Percentiles rank a stretch among this genome's conserved stretches.
These are phyloP conservation scores for Tricholoma matsutake DNA, from an alignment of 768 basidiomycete species.

Conservation along the genomic window DNA sequence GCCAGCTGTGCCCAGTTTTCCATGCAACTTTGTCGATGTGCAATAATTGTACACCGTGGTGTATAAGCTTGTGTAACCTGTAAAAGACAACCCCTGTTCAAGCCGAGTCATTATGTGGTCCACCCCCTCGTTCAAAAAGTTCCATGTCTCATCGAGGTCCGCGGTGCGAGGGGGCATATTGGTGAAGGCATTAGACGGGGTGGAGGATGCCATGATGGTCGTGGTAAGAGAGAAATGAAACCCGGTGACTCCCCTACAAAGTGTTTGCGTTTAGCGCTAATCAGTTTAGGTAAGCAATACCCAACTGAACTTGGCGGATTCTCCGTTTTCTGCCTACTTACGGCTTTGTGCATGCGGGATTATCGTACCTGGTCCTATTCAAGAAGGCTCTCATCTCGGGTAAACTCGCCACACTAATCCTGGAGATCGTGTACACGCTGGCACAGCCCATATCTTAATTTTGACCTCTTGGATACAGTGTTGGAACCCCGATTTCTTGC, in stretches of 20 bases:
- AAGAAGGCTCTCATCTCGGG: too few species aligned
- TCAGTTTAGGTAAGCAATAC: not conserved
- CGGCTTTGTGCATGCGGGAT: too few species aligned
- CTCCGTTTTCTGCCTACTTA: not conserved
- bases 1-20: constrained; percentile 43
- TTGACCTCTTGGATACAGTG: too few species aligned
- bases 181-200: constrained; percentile 21
- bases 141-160: constrained; percentile 86
- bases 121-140: constrained; percentile 76
- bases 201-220: constrained; percentile 7
- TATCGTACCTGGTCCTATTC: too few species aligned
- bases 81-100: constrained; percentile 72
- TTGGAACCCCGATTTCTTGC: too few species aligned
- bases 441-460: too few species aligned
- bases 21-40: constrained; percentile 83
- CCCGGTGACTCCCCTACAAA: not conserved
- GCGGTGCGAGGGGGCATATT: constrained; percentile 64
- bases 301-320: too few species aligned
- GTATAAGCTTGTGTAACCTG: constrained; percentile 76
- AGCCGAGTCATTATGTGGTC: constrained; percentile 92
- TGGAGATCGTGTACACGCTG: too few species aligned
- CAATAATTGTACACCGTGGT: constrained; percentile 99
- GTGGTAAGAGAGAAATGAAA: constrained; percentile 10
- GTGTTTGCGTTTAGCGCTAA: not conserved
- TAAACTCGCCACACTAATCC: too few species aligned